phyloP scores from a whole-genome alignment of 495 filamentous ascomycete species.

The Daldinia grandis region DNA sequence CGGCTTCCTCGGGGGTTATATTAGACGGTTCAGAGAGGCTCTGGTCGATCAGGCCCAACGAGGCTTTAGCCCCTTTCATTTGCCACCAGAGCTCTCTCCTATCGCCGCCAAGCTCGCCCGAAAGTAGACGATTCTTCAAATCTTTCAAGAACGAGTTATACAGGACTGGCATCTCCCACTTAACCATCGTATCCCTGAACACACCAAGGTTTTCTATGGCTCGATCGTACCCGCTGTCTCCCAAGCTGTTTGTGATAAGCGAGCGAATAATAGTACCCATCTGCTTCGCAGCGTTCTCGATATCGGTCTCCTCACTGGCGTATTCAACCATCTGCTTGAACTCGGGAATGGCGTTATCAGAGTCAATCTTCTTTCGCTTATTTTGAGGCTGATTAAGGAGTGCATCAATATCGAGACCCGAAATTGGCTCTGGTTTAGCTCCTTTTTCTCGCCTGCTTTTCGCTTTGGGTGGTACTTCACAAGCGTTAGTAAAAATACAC shows the following conservation, averaged over 20 bases:
- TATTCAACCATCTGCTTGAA: conserved; percentile 83
- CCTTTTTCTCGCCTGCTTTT: conserved; percentile 74
- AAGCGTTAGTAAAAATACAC: conserved; percentile 38
- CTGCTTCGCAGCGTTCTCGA: conserved; percentile 76
- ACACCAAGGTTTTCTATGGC: conserved; percentile 80
- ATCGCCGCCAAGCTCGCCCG: conserved; percentile 80
- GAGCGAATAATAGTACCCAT: conserved; percentile 74
- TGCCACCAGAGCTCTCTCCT: conserved; percentile 84
- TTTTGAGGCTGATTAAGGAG: conserved; percentile 67
- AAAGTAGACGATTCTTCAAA: conserved; percentile 76
- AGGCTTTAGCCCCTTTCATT: conserved; percentile 67
- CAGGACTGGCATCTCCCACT: conserved; percentile 75
- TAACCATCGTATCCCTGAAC: conserved; percentile 78
- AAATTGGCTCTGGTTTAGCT: conserved; percentile 82
- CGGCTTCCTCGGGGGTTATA: conserved; percentile 73
- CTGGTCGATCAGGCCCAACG: conserved; percentile 77
- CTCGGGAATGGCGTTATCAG: conserved; percentile 85
- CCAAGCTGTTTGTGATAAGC: conserved; percentile 75
- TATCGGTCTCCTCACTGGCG: conserved; percentile 66
- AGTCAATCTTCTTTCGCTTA: conserved; percentile 68
- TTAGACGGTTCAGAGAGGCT: conserved; percentile 65
- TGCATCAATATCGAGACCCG: conserved; percentile 84
- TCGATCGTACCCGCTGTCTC: conserved; percentile 75
- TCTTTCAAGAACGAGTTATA: conserved; percentile 79
- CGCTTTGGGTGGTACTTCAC: conserved; percentile 84